Base-by-base conservation (phyloP, 1,284 basidiomycete species). In the Leccinum fallax region DNA sequence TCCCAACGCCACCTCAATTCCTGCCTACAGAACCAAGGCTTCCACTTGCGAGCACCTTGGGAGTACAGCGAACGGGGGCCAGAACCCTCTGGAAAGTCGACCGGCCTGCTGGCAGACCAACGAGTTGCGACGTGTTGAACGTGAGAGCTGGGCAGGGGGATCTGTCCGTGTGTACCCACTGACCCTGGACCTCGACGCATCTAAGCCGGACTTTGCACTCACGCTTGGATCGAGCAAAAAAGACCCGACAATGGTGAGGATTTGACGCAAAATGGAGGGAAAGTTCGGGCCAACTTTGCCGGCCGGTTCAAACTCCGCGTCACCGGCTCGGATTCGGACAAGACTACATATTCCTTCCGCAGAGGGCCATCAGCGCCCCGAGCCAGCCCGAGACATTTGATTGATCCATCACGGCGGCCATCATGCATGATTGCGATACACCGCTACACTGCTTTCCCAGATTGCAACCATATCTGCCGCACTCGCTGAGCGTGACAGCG, bases 1-100 rank as follows among this genome's bases (percentile, higher is more conserved):
- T 0, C 43, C n/a, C 5, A 11, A 10, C 65, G 26, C 24, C 49
- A 63, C 13, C 66, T 70, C 66, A 68, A 63, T 69, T 65, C 62
- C 60, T n/a, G 30, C 28, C 49, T 9, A 28, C 19, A 11, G 13
- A 49, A 49, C 26, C 8, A 6, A 46, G 19, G 43, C 19, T 21
- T 46, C 43, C 10, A 5, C 19, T 46, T 46, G 19, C 19, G 43
- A 46, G 6, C 43, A 46, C 19, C 43, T 46, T 21, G 19, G 43
- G 43, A 46, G 1, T 43, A 43, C n/a, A 21, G 43, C 19, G 19
- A 19, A 19, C 0, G 40, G 9, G 43, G 43, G 1, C 19, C 5
- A 46, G 43, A 46, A 46, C 19, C 19, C 43, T 46, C 43, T 28
- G 54, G 28, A 26, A 34, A 40, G n/a, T 46, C 24, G 28, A 51